A percentile compares a stretch with the other conserved stretches of the same genome.
Evolutionary conservation across 805 yeast species (phyloP).

Genomic region (Ogataea paradorogensis): DNA sequence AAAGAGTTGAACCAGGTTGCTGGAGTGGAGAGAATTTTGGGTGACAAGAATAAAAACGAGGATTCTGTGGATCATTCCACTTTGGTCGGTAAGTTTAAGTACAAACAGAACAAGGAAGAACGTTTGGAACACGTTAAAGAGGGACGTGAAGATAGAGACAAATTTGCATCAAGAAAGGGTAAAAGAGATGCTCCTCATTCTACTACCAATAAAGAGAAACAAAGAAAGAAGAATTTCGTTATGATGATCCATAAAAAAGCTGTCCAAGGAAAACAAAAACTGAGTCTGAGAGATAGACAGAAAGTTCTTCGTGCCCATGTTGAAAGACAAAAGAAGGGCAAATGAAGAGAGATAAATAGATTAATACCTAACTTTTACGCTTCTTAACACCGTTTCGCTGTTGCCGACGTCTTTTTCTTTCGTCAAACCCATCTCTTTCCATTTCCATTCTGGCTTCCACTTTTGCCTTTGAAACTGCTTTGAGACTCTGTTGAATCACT

Average conservation of each 20-base stretch:
- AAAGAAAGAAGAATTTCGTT: constrained; percentile 96
- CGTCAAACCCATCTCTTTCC: constrained; percentile 90
- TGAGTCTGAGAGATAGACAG: constrained; percentile 89
- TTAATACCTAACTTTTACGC: constrained; percentile 2
- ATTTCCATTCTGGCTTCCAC: constrained; percentile 89
- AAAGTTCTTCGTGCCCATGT: constrained; percentile 82
- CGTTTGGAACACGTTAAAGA: constrained; percentile 82
- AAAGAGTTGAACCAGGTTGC: constrained; percentile 84
- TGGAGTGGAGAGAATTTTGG: constrained; percentile 78
- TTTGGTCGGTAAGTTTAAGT: constrained; percentile 74
- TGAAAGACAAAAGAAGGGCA: constrained; percentile 84
- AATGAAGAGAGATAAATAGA: constrained; percentile 26
- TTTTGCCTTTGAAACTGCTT: constrained; percentile 73
- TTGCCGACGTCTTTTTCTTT: constrained; percentile 33
- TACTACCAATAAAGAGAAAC: constrained; percentile 94
- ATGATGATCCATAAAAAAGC: constrained; percentile 97
- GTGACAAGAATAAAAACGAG: constrained; percentile 58
- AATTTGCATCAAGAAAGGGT: constrained; percentile 86
- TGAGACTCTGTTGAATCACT: constrained; percentile 70
- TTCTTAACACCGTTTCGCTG: constrained; percentile 14
- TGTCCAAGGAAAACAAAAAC: constrained; percentile 90
- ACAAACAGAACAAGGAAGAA: constrained; percentile 87
- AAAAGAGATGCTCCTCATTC: constrained; percentile 74
- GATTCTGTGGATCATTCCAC: constrained; percentile 79
- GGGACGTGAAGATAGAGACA: constrained; percentile 91